A percentile compares a stretch with the other conserved stretches of the same genome.
Evolutionary conservation across 1,139 yeast species (phyloP).

Genomic region (Candida pseudoviswanathii): DNA sequence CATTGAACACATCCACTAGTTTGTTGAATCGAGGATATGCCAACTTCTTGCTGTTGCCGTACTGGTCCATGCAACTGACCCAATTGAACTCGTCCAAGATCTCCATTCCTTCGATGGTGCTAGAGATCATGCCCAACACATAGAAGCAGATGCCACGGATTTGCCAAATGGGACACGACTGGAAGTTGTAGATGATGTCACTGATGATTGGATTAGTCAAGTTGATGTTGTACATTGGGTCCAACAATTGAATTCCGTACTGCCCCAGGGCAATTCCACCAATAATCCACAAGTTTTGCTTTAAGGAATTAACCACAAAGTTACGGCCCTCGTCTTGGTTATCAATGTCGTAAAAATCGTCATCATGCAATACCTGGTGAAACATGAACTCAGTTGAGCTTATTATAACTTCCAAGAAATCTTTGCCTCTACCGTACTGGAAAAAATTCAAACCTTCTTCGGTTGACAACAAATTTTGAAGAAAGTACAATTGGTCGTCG

Average conservation of each 20-base stretch:
- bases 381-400: slow-evolving; percentile 24
- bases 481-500: slow-evolving; percentile 54
- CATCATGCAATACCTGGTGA: slow-evolving; percentile 17
- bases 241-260: slow-evolving; percentile 68
- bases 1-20: slow-evolving; percentile 23
- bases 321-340: slow-evolving; percentile 12
- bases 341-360: slow-evolving; percentile 18
- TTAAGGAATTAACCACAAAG: slow-evolving; percentile 31
- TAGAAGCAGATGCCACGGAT: slow-evolving; percentile 77
- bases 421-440: slow-evolving; percentile 25
- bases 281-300: slow-evolving; percentile 84
- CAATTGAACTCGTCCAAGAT: slow-evolving; percentile 83
- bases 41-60: slow-evolving; percentile 56
- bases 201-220: slow-evolving; percentile 52
- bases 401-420: slow-evolving; percentile 30
- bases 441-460: slow-evolving; percentile 68
- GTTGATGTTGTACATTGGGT: slow-evolving; percentile 47
- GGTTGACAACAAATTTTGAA: slow-evolving; percentile 77
- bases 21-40: slow-evolving; percentile 47
- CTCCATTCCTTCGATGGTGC: slow-evolving; percentile 79
- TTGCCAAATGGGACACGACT: slow-evolving; percentile 58
- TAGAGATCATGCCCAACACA: slow-evolving; percentile 73
- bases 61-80: slow-evolving; percentile 60
- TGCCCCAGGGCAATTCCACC: slow-evolving; percentile 78
- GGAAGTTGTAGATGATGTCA: slow-evolving; percentile 46